Conservation (phyloP, 2,329 filamentous ascomycete genomes). For the Aspergillus amoenus region DNA sequence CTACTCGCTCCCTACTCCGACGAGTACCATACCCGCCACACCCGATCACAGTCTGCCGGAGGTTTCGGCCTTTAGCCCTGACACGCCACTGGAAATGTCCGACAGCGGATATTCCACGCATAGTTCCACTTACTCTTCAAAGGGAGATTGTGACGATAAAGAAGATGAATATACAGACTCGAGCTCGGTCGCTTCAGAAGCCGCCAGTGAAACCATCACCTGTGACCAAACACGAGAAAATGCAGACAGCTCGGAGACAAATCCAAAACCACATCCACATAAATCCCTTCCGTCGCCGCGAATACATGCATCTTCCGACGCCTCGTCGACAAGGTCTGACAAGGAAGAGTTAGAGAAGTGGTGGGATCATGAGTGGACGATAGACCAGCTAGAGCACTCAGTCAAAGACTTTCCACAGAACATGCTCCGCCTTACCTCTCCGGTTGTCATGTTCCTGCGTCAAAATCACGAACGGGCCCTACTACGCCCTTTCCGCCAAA, state of each 20-base stretch:
- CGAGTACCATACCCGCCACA: conserved; percentile 32
- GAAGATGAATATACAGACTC: conserved; percentile 29
- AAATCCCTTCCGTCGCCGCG: conserved; percentile 17
- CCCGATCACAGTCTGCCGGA: conserved; percentile 36
- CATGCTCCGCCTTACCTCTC: conserved; percentile 38
- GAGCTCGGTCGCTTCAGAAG: conserved; percentile 27
- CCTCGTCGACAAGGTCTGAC: conserved; percentile 24
- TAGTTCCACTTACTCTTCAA: conserved; percentile 27
- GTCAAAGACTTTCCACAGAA: conserved; percentile 36
- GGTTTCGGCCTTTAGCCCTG: conserved; percentile 41
- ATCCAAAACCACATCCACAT: conserved; percentile 22
- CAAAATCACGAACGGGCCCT: conserved; percentile 37
- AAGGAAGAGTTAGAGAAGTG: conserved; percentile 31
- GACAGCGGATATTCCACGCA: conserved; percentile 37
- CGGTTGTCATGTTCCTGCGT: conserved; percentile 39
- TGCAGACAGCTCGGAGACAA: conserved; percentile 17
- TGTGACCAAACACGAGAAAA: conserved; percentile 22
- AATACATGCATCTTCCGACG: conserved; percentile 16
- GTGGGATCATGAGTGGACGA: conserved; percentile 42
- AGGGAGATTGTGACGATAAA: conserved; percentile 24
- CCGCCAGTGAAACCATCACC: conserved; percentile 26
- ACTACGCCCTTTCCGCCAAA: conserved; percentile 34
- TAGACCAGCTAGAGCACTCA: conserved; percentile 39
- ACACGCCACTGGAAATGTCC: conserved; percentile 37
- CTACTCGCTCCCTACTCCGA: conserved; percentile 24